Conservation (phyloP, 371 early-diverging fungal species). For the Parasitella parasitica region DNA sequence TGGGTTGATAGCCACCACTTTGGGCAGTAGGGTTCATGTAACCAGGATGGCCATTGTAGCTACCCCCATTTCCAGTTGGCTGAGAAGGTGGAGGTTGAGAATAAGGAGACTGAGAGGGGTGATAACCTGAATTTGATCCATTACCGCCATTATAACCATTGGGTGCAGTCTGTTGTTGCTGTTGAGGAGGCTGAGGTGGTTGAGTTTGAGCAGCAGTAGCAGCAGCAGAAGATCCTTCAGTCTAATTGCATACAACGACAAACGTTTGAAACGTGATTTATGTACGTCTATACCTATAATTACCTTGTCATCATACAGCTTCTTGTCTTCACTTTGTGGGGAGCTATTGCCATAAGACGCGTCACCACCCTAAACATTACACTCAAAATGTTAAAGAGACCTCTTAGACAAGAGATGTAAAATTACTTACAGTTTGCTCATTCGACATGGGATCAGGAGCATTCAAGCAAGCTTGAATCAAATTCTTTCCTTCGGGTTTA, state of each 20-base stretch:
- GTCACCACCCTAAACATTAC: slow-evolving; percentile 22
- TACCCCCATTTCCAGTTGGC: not conserved
- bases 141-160: slow-evolving; percentile 4
- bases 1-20: slow-evolving; percentile 24
- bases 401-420: not conserved
- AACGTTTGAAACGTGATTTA: not conserved
- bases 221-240: slow-evolving; percentile 8
- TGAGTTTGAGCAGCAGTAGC: not conserved
- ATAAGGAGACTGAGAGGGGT: slow-evolving; percentile 8
- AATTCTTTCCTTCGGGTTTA: slow-evolving; percentile 90
- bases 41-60: slow-evolving; percentile 22
- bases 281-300: slow-evolving; percentile 1
- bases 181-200: slow-evolving; percentile 7
- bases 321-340: slow-evolving; percentile 19
- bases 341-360: slow-evolving; percentile 24
- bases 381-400: not conserved
- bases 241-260: not conserved
- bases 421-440: slow-evolving; percentile 8
- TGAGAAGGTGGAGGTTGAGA: slow-evolving; percentile 5
- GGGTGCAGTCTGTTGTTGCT: slow-evolving; percentile 1
- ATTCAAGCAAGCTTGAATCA: slow-evolving; percentile 95
- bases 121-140: slow-evolving; percentile 9
- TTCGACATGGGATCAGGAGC: slow-evolving; percentile 65
- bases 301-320: slow-evolving; percentile 18
- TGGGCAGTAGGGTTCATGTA: slow-evolving; percentile 18